A percentile compares a stretch with the other conserved stretches of the same genome.
Evolutionary conservation across 2,329 filamentous ascomycete species (phyloP).

Genomic region (Penicillium sp.): DNA sequence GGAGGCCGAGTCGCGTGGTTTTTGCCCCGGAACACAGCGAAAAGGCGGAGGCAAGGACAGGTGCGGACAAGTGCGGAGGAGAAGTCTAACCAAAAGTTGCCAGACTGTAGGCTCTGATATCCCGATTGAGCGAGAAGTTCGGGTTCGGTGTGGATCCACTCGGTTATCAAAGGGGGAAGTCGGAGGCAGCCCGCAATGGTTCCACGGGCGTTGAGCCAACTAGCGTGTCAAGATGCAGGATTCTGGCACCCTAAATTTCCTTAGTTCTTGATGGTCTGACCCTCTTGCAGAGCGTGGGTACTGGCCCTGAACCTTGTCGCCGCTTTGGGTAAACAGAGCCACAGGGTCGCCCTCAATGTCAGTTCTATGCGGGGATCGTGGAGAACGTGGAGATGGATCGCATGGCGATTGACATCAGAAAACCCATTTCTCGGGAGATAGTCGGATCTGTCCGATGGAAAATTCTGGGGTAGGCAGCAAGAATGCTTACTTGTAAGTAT

Average conservation of each 20-base stretch:
- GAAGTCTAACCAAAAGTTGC: conserved; percentile 9
- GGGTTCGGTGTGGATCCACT: conserved; percentile 10
- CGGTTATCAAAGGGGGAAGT: conserved; percentile 7
- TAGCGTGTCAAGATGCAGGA: not conserved
- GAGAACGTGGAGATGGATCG: conserved; percentile 11
- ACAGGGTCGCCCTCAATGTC: conserved; percentile 8
- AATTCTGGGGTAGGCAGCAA: conserved; percentile 5
- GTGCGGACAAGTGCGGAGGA: conserved; percentile 17
- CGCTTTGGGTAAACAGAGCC: conserved; percentile 20
- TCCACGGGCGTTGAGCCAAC: not conserved
- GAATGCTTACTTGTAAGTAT: conserved; percentile 5
- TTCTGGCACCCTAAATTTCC: not conserved
- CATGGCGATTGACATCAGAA: conserved; percentile 10
- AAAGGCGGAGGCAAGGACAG: conserved; percentile 22
- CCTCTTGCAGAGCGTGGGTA: conserved; percentile 1
- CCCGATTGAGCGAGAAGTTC: conserved; percentile 3
- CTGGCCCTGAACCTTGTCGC: conserved; percentile 1
- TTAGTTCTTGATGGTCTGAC: conserved; percentile 2
- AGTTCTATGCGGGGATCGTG: conserved; percentile 21
- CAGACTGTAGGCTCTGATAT: conserved; percentile 10
- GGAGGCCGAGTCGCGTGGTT: conserved; percentile 20
- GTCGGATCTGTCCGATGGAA: conserved; percentile 6
- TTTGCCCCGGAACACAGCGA: conserved; percentile 16
- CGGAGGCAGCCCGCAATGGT: not conserved
- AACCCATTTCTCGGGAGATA: conserved; percentile 3